Percentiles rank a stretch among this genome's conserved stretches.
Evolutionary conservation across 2,329 filamentous ascomycete species (phyloP).

Genomic region (Fusarium neocosmosporiellum): DNA sequence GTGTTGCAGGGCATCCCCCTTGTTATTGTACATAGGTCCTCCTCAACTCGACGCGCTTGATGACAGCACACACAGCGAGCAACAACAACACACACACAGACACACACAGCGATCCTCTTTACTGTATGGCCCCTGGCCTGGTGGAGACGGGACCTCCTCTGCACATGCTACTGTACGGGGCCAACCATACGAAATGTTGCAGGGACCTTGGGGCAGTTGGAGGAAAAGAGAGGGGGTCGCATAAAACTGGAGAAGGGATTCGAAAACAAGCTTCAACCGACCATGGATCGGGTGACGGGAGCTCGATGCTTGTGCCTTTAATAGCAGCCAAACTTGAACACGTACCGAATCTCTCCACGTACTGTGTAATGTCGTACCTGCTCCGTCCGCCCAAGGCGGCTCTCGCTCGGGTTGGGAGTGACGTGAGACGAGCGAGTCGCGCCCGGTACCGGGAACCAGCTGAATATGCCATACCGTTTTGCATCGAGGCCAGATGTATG

Average conservation of each 20-base stretch:
- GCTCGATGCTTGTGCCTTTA: slow-evolving; percentile 16
- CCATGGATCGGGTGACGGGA: slow-evolving; percentile 30
- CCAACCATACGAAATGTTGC: slow-evolving; percentile 28
- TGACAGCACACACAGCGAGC: slow-evolving; percentile 16
- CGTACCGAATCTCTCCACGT: background rate
- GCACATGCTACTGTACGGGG: slow-evolving; percentile 9
- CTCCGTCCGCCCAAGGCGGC: slow-evolving; percentile 2
- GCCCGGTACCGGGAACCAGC: background rate
- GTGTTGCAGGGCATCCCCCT: slow-evolving; percentile 4
- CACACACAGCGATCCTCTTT: slow-evolving; percentile 7
- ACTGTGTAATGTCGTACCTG: slow-evolving; percentile 6
- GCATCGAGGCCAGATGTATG: background rate
- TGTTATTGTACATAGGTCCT: background rate
- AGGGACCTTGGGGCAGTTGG: slow-evolving; percentile 13
- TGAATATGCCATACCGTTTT: background rate
- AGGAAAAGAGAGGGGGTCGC: slow-evolving; percentile 18
- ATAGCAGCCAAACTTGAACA: slow-evolving; percentile 21
- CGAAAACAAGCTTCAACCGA: slow-evolving; percentile 24
- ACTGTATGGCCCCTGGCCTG: slow-evolving; percentile 7
- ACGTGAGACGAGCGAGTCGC: slow-evolving; percentile 33
- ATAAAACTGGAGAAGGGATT: slow-evolving; percentile 30
- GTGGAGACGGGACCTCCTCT: slow-evolving; percentile 25
- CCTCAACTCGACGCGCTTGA: slow-evolving; percentile 12
- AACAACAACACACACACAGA: slow-evolving; percentile 6
- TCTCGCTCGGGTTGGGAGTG: slow-evolving; percentile 13